Evolutionary conservation across 2,329 filamentous ascomycete genomes (phyloP).

Genomic region (Alternaria ethzedia): DNA sequence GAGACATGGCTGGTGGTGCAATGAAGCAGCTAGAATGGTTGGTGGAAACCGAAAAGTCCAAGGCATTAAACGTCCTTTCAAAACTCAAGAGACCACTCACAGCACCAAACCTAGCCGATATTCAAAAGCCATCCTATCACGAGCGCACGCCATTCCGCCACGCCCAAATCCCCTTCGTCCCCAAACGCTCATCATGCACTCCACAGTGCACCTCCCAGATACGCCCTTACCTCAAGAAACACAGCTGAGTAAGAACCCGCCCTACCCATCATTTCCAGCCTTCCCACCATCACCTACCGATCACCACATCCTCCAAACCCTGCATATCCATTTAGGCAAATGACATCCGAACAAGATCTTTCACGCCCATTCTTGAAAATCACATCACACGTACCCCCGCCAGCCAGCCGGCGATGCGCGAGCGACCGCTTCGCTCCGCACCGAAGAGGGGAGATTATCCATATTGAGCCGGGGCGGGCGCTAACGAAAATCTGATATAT

Average conservation of each 20-base stretch:
- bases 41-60: not conserved
- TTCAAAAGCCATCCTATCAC: constrained; percentile 9
- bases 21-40: not conserved
- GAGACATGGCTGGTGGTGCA: constrained; percentile 8
- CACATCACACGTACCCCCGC: not conserved
- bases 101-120: not conserved
- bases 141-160: not conserved
- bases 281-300: not conserved
- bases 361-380: not conserved
- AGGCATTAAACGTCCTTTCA: not conserved
- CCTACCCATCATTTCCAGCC: not conserved
- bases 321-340: constrained; percentile 28
- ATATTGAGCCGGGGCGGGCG: not conserved
- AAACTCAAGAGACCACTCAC: not conserved
- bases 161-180: not conserved
- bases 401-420: not conserved
- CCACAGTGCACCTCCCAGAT: not conserved
- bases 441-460: constrained; percentile 1
- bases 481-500: not conserved
- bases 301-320: not conserved
- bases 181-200: not conserved
- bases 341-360: constrained; percentile 11
- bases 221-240: not conserved
- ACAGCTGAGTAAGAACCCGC: not conserved
- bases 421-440: not conserved